A percentile compares a stretch with the other conserved stretches of the same genome.
Conservation (phyloP, 2,329 filamentous ascomycete species). For the Fusarium concolor region DNA sequence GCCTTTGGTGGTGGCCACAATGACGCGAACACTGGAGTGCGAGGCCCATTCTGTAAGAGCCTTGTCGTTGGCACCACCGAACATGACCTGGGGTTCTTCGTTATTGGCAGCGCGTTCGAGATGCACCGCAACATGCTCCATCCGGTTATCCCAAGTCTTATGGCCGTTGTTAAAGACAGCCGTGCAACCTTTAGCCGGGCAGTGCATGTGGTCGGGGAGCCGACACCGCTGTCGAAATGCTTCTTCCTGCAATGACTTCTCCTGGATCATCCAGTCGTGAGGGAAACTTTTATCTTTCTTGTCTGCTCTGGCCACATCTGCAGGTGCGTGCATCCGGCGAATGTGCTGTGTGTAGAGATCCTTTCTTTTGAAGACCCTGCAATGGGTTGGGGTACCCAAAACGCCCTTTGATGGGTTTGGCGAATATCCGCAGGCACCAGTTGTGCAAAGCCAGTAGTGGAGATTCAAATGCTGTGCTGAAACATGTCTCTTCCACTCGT, state of each 20-base stretch:
- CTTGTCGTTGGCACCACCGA: conserved; percentile 55
- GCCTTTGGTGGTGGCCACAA: conserved; percentile 40
- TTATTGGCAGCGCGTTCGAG: conserved; percentile 64
- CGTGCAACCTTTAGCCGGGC: conserved; percentile 71
- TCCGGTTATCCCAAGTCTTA: conserved; percentile 80
- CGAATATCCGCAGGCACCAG: conserved; percentile 64
- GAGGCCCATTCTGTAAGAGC: conserved; percentile 57
- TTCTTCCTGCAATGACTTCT: conserved; percentile 66
- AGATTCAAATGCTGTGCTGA: conserved; percentile 81
- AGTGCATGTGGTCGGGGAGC: conserved; percentile 70
- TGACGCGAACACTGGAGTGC: conserved; percentile 53
- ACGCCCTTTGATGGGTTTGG: conserved; percentile 39
- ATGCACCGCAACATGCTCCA: conserved; percentile 90
- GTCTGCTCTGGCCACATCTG: conserved; percentile 45
- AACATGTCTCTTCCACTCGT: conserved; percentile 96
- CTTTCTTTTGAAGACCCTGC: conserved; percentile 84
- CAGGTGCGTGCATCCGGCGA: conserved; percentile 81
- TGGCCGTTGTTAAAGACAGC: conserved; percentile 67
- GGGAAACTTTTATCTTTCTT: conserved; percentile 51
- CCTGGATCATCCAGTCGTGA: conserved; percentile 62
- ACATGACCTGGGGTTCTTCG: conserved; percentile 48
- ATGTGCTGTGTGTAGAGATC: conserved; percentile 92
- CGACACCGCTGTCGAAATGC: conserved; percentile 72
- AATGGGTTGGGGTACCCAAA: conserved; percentile 60
- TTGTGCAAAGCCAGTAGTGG: conserved; percentile 79